Evolutionary conservation across 257 asterid species (phyloP), one percentile per base, ranked within the genome.

Genomic region (Penstemon barbatus): DNA sequence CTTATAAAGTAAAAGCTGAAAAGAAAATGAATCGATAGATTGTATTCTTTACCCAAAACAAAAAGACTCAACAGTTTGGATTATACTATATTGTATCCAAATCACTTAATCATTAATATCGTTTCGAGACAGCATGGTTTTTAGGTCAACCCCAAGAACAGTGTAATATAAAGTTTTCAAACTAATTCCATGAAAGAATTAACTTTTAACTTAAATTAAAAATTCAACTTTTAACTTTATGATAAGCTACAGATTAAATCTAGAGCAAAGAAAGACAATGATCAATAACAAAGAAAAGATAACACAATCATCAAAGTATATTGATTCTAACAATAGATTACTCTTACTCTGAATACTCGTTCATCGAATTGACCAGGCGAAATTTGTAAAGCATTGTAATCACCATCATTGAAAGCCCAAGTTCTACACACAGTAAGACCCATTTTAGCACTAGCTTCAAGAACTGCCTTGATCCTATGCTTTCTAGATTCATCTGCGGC

Each of bases 331-430:
- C 46, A 70, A 60, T 8, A 60, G 39, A 51, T 8, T 18, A 37
- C 8, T 13, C 95, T 81, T 90, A 93, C 98, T 72, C 90, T 88
- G 79, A 93, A 93, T 1, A 88, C 97, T 72, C 79, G 74, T 64
- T 88, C 98, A 56, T 93, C 87, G 75, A 78, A 93, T 80, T 81
- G 84, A 55, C 98, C 98, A 0, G 98, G 98, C 36, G 96, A 79
- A 71, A 88, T 76, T 71, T 90, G 98, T n/a, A 93, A 84, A 61
- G 98, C 97, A 76, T 93, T 93, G 66, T 90, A 90, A 61, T 78
- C 95, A 76, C 95, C 98, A 62, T 93, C 98, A 80, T 82, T 93
- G 77, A 93, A 93, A 63, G 97, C 97, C 98, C 98, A 93, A 72
- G 98, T 84, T 79, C 98, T 85, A 42, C 97, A 93, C 0, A 93